A percentile compares a stretch with the other conserved stretches of the same genome.
These are phyloP conservation scores for Exophiala sp. DNA, from an alignment of 2,329 filamentous ascomycete genomes.

Conservation along the genomic window DNA sequence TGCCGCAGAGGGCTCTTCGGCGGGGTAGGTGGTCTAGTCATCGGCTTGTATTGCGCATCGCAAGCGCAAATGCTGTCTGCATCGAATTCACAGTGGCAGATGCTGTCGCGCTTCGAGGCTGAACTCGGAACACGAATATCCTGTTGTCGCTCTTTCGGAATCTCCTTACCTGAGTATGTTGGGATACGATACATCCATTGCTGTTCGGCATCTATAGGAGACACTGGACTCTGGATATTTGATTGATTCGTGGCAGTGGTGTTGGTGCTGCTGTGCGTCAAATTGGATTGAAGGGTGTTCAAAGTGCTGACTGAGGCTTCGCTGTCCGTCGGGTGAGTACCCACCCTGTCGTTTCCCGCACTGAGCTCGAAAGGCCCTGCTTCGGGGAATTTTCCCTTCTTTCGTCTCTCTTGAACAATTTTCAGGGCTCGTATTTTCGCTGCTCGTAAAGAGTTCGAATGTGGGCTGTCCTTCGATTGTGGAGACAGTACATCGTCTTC, in stretches of 20 bases:
- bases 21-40: neutral
- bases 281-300: neutral
- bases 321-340: neutral
- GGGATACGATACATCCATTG: neutral
- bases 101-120: neutral
- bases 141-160: neutral
- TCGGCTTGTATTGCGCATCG: neutral
- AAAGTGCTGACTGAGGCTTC: neutral
- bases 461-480: constrained; percentile 30
- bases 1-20: neutral
- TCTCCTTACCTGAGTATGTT: constrained; percentile 3
- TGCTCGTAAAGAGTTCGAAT: constrained; percentile 44
- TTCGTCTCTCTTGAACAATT: constrained; percentile 20
- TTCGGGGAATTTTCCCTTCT: too few relatives aligned
- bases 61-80: neutral
- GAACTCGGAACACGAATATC: neutral
- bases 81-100: constrained; percentile 6
- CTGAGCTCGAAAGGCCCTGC: too few relatives aligned
- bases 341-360: neutral
- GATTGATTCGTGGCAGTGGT: neutral
- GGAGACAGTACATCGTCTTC: constrained; percentile 39
- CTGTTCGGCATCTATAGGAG: neutral
- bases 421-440: constrained; percentile 44
- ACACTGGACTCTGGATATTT: neutral
- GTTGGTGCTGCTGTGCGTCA: neutral